These are phyloP conservation scores for Diaporthe caulivora DNA, from an alignment of 2,329 filamentous ascomycete species.

Conservation along the genomic window DNA sequence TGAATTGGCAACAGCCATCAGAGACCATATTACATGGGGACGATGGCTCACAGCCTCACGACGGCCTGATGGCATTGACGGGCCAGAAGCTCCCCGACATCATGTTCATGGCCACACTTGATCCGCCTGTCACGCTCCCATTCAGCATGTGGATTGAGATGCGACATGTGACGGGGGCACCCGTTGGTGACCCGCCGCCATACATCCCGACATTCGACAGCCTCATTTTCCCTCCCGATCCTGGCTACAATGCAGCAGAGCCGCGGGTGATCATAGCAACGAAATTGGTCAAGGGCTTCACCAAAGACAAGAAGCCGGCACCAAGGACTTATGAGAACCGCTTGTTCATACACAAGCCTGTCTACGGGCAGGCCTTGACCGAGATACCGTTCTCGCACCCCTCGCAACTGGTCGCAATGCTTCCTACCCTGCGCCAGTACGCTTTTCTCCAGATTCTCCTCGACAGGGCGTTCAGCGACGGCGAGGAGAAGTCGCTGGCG, in stretches of 20 bases:
- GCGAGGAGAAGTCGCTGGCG: slow-evolving; percentile 44
- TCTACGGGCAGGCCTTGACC: slow-evolving; percentile 75
- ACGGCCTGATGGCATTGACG: slow-evolving; percentile 61
- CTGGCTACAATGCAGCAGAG: slow-evolving; percentile 67
- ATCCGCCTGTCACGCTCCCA: slow-evolving; percentile 80
- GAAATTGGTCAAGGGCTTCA: slow-evolving; percentile 59
- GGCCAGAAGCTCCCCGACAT: slow-evolving; percentile 74
- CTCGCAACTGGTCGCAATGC: slow-evolving; percentile 77
- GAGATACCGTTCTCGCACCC: slow-evolving; percentile 84
- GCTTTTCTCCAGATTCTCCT: slow-evolving; percentile 77
- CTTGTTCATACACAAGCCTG: slow-evolving; percentile 78
- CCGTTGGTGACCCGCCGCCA: slow-evolving; percentile 53
- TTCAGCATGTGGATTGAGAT: slow-evolving; percentile 73
- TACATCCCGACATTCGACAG: slow-evolving; percentile 68
- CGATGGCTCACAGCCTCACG: slow-evolving; percentile 56
- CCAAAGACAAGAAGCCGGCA: slow-evolving; percentile 46
- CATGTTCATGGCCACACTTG: slow-evolving; percentile 80
- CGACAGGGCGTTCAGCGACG: slow-evolving; percentile 67
- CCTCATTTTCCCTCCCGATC: slow-evolving; percentile 67
- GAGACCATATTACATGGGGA: slow-evolving; percentile 68
- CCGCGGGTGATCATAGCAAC: slow-evolving; percentile 66
- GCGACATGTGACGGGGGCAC: slow-evolving; percentile 66
- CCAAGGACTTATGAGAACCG: slow-evolving; percentile 66
- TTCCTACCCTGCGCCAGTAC: slow-evolving; percentile 83
- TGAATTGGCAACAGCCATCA: slow-evolving; percentile 81